Percentiles rank a stretch among this genome's conserved stretches.
phyloP scores from a whole-genome alignment of 306 rosid genomes.

The Vigna trinervia region DNA sequence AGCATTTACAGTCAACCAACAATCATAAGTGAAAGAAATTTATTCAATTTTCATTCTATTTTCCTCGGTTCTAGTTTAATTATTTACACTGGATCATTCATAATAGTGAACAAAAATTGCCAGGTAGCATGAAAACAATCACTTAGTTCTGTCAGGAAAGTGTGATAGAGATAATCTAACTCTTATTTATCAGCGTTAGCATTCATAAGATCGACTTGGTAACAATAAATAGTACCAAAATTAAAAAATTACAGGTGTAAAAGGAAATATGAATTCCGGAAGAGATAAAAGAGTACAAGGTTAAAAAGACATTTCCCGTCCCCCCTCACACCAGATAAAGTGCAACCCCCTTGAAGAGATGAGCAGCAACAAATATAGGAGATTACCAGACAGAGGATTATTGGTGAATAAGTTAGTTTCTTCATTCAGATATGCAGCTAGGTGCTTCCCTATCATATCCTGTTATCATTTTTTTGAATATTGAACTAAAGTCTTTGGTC shows the following conservation, averaged over 20 bases:
- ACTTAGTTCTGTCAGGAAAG: too few relatives aligned
- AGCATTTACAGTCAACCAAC: slow-evolving; percentile 3
- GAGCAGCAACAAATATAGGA: not conserved
- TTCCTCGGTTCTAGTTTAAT: not conserved
- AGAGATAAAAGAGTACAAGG: not conserved
- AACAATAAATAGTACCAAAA: too few relatives aligned
- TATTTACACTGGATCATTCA: not conserved
- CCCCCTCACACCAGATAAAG: not conserved
- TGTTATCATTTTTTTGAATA: not conserved
- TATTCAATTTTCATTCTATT: not conserved
- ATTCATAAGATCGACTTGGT: too few relatives aligned
- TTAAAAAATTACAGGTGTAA: too few relatives aligned
- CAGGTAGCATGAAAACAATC: too few relatives aligned
- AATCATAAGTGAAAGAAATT: not conserved
- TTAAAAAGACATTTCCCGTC: not conserved
- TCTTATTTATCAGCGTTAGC: too few relatives aligned
- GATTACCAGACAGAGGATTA: too few relatives aligned
- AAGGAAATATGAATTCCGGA: too few relatives aligned
- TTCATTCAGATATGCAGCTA: not conserved
- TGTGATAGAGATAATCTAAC: too few relatives aligned
- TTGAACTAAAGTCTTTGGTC: not conserved
- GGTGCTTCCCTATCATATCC: not conserved
- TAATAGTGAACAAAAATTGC: not conserved
- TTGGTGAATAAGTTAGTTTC: not conserved
- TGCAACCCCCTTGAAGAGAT: not conserved